Evolutionary conservation across 805 yeast genomes (phyloP).

Genomic region (Teunomyces aglyptinius): DNA sequence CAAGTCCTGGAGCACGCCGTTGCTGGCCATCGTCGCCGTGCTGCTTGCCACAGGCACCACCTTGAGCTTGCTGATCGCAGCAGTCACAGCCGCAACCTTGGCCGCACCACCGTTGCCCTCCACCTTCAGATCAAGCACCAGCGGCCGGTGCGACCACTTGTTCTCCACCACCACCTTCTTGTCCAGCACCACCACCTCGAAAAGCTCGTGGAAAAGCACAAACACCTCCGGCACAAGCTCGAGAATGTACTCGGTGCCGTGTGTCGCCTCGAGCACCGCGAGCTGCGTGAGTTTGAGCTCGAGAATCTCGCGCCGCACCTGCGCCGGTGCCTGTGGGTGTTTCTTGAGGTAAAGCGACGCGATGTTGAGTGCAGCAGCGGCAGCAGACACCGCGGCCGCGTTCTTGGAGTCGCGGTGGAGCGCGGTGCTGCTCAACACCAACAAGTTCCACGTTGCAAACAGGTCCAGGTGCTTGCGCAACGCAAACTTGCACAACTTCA

Average conservation of each 20-base stretch:
- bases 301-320: constrained; percentile 48
- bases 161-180: constrained; percentile 4
- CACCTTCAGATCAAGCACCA: constrained; percentile 29
- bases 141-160: constrained; percentile 42
- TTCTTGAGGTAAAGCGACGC: constrained; percentile 31
- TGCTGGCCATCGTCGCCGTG: not conserved
- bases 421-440: constrained; percentile 61
- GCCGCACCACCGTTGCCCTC: not conserved
- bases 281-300: constrained; percentile 76
- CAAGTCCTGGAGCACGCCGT: constrained; percentile 47
- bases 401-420: constrained; percentile 34
- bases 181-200: constrained; percentile 22
- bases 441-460: constrained; percentile 64
- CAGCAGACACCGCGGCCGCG: not conserved
- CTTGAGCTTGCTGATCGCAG: too few species aligned
- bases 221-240: constrained; percentile 69
- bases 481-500: constrained; percentile 46
- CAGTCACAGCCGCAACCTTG: too few species aligned
- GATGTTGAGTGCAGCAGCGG: constrained; percentile 27
- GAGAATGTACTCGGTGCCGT: constrained; percentile 57
- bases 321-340: constrained; percentile 3
- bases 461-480: constrained; percentile 53
- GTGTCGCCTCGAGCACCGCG: constrained; percentile 60
- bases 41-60: not conserved
- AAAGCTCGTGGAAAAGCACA: constrained; percentile 52